Conservation (phyloP, 306 rosid species). For the Vicia sativa region DNA sequence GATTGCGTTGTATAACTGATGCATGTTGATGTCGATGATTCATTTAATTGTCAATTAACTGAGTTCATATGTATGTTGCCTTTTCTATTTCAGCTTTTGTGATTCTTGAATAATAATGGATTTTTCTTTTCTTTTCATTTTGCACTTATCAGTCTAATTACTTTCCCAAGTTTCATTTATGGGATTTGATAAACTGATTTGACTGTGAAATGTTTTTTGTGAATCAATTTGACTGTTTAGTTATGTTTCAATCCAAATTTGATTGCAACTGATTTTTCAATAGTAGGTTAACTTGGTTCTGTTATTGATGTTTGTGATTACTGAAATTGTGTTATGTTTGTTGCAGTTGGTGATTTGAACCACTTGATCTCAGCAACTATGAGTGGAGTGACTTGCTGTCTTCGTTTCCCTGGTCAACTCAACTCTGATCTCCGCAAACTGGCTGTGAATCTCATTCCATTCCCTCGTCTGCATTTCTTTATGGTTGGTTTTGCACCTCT, state of each 20-base stretch:
- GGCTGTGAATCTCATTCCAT: slow-evolving; percentile 64
- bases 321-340: slow-evolving; percentile 17
- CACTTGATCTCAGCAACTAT: slow-evolving; percentile 66
- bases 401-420: slow-evolving; percentile 64
- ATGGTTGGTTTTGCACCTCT: slow-evolving; percentile 69
- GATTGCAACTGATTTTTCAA: slow-evolving; percentile 5
- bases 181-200: not conserved
- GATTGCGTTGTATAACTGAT: not conserved
- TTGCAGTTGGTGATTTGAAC: slow-evolving; percentile 66
- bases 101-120: not conserved
- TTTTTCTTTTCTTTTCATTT: too few relatives aligned
- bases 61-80: not conserved
- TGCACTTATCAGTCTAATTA: too few relatives aligned
- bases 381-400: slow-evolving; percentile 71
- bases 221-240: not conserved
- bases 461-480: slow-evolving; percentile 63
- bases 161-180: not conserved
- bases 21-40: not conserved
- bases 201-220: not conserved
- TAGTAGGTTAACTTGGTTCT: slow-evolving; percentile 6
- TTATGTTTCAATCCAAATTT: not conserved
- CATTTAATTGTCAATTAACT: not conserved
- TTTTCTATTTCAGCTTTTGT: not conserved
- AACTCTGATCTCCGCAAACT: slow-evolving; percentile 63
- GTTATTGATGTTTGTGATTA: not conserved